Evolutionary conservation across 805 yeast species (phyloP), one percentile per base, ranked within the genome.

Genomic region (Wickerhamiella qilinensis): DNA sequence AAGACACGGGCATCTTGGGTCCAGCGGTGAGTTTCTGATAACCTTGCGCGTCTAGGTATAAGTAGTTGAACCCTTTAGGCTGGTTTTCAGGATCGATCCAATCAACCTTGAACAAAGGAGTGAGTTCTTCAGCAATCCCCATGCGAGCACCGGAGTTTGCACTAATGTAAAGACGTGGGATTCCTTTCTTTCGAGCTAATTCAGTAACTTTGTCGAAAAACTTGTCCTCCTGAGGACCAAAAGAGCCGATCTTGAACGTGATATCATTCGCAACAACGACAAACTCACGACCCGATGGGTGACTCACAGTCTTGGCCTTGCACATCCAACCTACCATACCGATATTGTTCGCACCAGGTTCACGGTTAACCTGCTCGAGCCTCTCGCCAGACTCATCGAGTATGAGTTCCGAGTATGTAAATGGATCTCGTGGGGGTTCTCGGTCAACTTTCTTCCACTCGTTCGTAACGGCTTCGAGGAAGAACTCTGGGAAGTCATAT

Each of bases 81-180:
- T 84, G 93, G 43, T 74, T 67, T 19, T 63, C 62, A 31, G 73
- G 74, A 49, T 77, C 86, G 49, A 76, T 80, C 99, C 99, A 91
- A 39, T 88, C 84, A 46, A 88, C 94, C 60, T 81, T 75, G 67
- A 75, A 85, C 55, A 73, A 70, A 43, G 95, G 91, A 40, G 91
- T 69, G 46, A 91, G 69, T 62, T 91, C 99, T 51, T 91, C 97
- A 20, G 99, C 98, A 58, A 91, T 74, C 56, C 98, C 98, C 46
- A 91, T 82, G 68, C 99, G 77, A 35, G 99, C 99, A 69, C 99
- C 99, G 43, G 97, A 86, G 71, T 91, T 91, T 21, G 98, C 99
- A 51, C 96, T 83, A 50, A 91, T 68, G 63, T 91, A 91, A 41
- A 91, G 73, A 65, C 99, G 72, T 55, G 99, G 99, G 50, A 91